Percentiles rank a stretch among this genome's conserved stretches.
These are phyloP conservation scores for Hirschfeldia incana DNA, from an alignment of 345 rosid genomes.

Conservation along the genomic window DNA sequence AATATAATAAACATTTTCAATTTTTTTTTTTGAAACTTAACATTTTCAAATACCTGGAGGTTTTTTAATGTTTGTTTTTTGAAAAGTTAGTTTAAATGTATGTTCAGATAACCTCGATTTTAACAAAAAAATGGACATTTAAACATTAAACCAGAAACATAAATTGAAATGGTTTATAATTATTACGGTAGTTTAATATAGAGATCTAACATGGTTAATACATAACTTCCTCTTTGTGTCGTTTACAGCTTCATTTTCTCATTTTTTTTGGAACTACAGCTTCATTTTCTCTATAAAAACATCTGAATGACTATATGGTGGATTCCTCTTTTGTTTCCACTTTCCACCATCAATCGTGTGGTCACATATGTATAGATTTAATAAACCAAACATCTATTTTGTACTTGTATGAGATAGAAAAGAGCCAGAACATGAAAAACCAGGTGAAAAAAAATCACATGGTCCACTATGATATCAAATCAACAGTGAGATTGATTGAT, in stretches of 20 bases:
- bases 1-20: no score
- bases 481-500: slow-evolving; percentile 39
- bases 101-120: neutral
- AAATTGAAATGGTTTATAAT: neutral
- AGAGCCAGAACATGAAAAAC: neutral
- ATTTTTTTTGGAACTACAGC: no score
- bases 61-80: no score
- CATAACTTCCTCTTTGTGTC: neutral
- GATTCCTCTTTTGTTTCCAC: neutral
- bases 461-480: slow-evolving; percentile 37
- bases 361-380: neutral
- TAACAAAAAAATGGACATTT: no score
- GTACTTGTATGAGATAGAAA: slow-evolving; percentile 1
- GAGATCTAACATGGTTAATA: neutral
- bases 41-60: neutral
- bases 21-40: neutral
- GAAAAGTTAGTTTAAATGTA: neutral
- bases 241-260: neutral
- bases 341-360: neutral
- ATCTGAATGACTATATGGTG: neutral
- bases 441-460: slow-evolving; percentile 17
- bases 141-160: neutral
- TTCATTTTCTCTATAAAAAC: neutral
- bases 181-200: neutral
- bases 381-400: neutral